Evolutionary conservation across 768 basidiomycete species (phyloP), one percentile per base, ranked within the genome.

Genomic region (Collybia nuda): DNA sequence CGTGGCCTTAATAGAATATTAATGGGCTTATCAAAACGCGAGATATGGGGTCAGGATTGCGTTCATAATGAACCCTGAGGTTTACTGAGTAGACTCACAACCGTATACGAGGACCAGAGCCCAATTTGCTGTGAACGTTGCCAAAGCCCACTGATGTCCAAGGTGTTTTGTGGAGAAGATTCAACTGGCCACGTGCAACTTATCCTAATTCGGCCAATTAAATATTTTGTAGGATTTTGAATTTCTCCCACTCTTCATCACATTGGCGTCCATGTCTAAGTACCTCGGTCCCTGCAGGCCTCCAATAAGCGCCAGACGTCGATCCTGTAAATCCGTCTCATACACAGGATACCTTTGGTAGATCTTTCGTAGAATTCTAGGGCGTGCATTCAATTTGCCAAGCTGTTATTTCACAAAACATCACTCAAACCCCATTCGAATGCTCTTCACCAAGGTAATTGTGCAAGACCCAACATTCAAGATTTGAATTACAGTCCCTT

Each of bases 1-100:
- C 63, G 70, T 69, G 65, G 65, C 60, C 61, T 58, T 58, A 54
- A 54, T 61, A 54, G 44, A 56, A 55, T 38, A 32, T 32, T 32
- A 32, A 32, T 11, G 36, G 40, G 48, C 43, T 56, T 57, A 35
- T n/a, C 9, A 29, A 22, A 46, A 23, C 43, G 28, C 22, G 24
- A 47, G 45, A 36, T 47, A 28, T 40, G 21, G 32, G 17, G 44
- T 29, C 46, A 52, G 50, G 40, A 45, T n/a, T 29, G 32, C 29
- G 18, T 6, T 21, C 24, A 28, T 22, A 18, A 26, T 23, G n/a
- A n/a, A 22, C 19, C 19, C 9, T 26, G 22, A 38, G 8, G 23
- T n/a, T 47, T 32, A 32, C 14, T 11, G 32, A 41, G 15, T 15
- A 19, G 28, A n/a, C 48, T 43, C 35, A 43, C 48, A 50, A 17